A percentile compares a stretch with the other conserved stretches of the same genome.
These are phyloP conservation scores for Musa beccarii DNA, from an alignment of 176 grass and related monocot genomes.

Conservation along the genomic window DNA sequence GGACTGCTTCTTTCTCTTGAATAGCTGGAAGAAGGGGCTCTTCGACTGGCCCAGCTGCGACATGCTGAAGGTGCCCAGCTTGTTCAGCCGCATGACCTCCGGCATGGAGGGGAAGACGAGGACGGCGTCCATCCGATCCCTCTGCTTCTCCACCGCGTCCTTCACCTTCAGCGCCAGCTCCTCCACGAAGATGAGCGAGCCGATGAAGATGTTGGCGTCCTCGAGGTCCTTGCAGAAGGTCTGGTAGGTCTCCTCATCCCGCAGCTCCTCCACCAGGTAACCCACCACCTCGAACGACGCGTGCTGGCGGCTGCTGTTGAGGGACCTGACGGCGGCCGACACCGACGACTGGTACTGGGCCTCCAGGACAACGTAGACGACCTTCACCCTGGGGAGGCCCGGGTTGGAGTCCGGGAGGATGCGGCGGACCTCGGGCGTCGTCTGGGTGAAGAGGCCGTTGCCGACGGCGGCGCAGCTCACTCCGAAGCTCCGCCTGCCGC, in stretches of 20 bases:
- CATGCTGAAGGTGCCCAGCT: constrained; percentile 98
- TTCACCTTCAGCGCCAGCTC: constrained; percentile 92
- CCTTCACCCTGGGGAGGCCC: constrained; percentile 60
- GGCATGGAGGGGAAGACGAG: constrained; percentile 99
- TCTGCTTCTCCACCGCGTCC: constrained; percentile 55
- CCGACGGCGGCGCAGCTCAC: constrained; percentile 56
- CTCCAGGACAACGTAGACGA: constrained; percentile 96
- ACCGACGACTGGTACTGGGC: constrained; percentile 97
- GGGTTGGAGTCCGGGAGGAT: constrained; percentile 42
- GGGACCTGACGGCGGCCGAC: constrained; percentile 55
- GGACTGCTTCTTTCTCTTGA: constrained; percentile 83
- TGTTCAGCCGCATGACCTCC: constrained; percentile 98
- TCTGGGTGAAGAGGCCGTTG: constrained; percentile 94
- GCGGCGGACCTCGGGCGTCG: constrained; percentile 86
- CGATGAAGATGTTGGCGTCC: constrained; percentile 90
- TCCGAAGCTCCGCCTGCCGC: not conserved
- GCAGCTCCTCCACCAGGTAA: constrained; percentile 87
- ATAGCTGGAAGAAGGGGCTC: constrained; percentile 99
- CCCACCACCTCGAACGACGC: constrained; percentile 88
- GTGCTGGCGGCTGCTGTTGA: constrained; percentile 54
- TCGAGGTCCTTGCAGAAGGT: constrained; percentile 76
- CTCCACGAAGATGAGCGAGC: constrained; percentile 99
- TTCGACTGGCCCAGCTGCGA: constrained; percentile 97
- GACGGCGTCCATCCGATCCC: constrained; percentile 89
- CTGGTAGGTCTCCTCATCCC: constrained; percentile 58